Conservation (phyloP, 2,329 filamentous ascomycete species). For the Cladosporium colombiae region DNA sequence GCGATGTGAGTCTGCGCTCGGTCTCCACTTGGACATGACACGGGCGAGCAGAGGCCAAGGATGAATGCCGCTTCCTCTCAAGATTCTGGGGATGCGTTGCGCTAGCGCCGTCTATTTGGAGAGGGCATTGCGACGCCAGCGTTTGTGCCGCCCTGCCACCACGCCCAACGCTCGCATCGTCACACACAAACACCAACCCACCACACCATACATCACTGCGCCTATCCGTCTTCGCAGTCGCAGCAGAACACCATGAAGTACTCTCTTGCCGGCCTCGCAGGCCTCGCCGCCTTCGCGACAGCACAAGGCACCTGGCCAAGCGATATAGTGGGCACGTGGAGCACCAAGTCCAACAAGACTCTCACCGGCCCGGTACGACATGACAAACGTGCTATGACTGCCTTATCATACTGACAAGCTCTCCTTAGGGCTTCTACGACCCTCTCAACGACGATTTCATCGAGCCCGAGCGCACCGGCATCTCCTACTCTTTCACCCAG, state of each 20-base stretch:
- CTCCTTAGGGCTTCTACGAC: constrained; percentile 66
- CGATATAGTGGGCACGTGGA: constrained; percentile 69
- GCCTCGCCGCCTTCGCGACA: constrained; percentile 27
- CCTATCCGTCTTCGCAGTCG: neutral
- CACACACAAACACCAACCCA: constrained; percentile 1
- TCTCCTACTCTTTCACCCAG: constrained; percentile 71
- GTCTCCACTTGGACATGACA: constrained; percentile 7
- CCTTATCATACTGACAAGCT: constrained; percentile 1
- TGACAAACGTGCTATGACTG: neutral
- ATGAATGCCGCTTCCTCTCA: neutral
- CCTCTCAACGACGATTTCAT: constrained; percentile 64
- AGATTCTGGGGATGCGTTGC: constrained; percentile 1
- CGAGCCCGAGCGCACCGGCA: constrained; percentile 66
- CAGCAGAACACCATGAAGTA: constrained; percentile 29
- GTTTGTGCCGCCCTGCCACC: neutral
- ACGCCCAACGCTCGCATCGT: constrained; percentile 2
- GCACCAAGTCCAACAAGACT: constrained; percentile 68
- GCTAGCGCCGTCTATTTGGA: constrained; percentile 3
- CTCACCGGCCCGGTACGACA: constrained; percentile 66
- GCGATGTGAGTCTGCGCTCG: constrained; percentile 3
- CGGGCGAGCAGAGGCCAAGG: neutral
- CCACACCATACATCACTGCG: neutral
- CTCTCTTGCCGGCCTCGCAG: constrained; percentile 31
- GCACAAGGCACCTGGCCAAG: constrained; percentile 28
- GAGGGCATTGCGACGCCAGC: constrained; percentile 2